phyloP scores from a whole-genome alignment of 768 basidiomycete genomes.

The Rhodocollybia butyracea region DNA sequence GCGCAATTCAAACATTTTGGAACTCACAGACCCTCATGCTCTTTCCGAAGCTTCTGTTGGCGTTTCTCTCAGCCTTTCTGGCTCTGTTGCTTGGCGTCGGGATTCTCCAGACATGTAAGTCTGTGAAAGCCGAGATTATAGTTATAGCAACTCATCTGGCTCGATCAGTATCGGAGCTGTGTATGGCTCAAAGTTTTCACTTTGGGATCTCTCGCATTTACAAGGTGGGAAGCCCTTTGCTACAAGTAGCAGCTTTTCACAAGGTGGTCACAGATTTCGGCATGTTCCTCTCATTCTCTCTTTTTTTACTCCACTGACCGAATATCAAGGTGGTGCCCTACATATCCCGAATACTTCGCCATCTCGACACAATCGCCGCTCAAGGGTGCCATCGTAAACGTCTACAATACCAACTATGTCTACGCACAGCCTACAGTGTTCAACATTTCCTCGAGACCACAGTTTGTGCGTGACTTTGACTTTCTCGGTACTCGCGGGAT shows the following conservation, averaged over 20 bases:
- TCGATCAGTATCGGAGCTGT: constrained; percentile 77
- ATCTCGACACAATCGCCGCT: constrained; percentile 58
- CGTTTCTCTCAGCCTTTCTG: constrained; percentile 42
- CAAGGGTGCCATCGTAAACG: constrained; percentile 64
- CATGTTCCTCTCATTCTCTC: constrained; percentile 25
- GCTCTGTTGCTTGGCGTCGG: constrained; percentile 66
- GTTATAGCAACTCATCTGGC: not conserved
- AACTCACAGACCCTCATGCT: constrained; percentile 69
- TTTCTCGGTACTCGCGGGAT: constrained; percentile 61
- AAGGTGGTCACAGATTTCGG: constrained; percentile 70
- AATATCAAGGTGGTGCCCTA: constrained; percentile 66
- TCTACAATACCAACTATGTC: constrained; percentile 64
- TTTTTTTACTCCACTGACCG: constrained; percentile 3
- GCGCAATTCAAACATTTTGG: constrained; percentile 63
- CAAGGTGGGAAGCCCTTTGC: constrained; percentile 70
- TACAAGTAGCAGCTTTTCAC: constrained; percentile 60
- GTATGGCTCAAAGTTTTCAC: constrained; percentile 65
- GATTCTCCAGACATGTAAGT: constrained; percentile 72
- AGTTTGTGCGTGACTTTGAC: constrained; percentile 72
- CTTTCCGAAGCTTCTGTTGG: constrained; percentile 52
- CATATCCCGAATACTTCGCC: constrained; percentile 74
- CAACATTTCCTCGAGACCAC: constrained; percentile 55
- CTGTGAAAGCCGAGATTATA: not conserved
- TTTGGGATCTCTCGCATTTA: constrained; percentile 75
- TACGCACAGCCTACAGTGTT: constrained; percentile 64